Percentiles rank a stretch among this genome's conserved stretches.
phyloP scores from a whole-genome alignment of 2,329 filamentous ascomycete genomes.

The Orbilia oligospora region DNA sequence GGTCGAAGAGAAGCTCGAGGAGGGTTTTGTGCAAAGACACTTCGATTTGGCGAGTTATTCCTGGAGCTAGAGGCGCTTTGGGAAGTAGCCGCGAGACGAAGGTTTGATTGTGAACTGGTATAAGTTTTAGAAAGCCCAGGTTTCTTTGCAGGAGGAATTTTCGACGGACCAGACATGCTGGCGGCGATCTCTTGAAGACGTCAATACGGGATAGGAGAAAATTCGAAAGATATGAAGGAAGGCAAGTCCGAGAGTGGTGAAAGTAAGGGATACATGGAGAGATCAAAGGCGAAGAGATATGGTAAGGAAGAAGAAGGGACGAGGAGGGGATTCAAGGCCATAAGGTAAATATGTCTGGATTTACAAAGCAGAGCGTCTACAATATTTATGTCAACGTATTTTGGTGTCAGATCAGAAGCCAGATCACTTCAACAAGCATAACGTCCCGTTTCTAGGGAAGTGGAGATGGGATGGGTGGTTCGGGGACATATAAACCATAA shows the following conservation, averaged over 20 bases:
- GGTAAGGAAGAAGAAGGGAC: neutral
- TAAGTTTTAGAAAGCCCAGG: neutral
- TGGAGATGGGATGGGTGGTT: neutral
- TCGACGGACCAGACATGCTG: neutral
- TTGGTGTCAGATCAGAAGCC: neutral
- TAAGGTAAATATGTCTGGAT: neutral
- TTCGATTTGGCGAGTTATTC: neutral
- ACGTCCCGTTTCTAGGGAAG: neutral
- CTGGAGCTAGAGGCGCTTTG: neutral
- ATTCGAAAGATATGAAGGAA: neutral
- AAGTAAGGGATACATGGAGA: neutral
- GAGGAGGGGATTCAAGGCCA: neutral
- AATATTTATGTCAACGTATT: slow-evolving; percentile 15
- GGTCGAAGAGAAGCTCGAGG: neutral
- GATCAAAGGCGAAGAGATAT: neutral
- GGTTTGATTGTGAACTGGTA: neutral
- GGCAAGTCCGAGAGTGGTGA: neutral
- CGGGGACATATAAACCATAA: neutral
- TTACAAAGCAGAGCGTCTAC: neutral
- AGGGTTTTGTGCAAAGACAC: neutral
- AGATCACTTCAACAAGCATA: neutral
- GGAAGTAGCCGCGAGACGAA: neutral
- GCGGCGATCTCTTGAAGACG: neutral
- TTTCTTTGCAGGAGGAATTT: neutral
- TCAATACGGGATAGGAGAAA: neutral